Conservation (phyloP, 768 basidiomycete species). For the Pulveroboletus sp. region DNA sequence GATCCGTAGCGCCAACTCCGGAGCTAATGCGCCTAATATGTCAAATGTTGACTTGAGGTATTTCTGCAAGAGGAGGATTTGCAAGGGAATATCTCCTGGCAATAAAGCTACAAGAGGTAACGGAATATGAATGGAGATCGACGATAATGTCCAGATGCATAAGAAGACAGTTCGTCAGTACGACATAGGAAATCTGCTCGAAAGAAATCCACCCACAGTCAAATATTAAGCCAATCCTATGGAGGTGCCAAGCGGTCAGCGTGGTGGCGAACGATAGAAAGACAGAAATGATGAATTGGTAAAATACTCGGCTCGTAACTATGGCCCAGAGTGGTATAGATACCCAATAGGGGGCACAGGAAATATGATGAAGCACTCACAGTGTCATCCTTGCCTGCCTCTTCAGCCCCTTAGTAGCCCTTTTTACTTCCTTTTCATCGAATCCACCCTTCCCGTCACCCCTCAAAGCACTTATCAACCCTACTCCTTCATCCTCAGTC, state of each 20-base stretch:
- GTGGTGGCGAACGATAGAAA: not conserved
- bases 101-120: slow-evolving; percentile 50
- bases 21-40: slow-evolving; percentile 66
- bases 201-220: slow-evolving; percentile 18
- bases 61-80: slow-evolving; percentile 80
- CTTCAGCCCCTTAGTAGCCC: slow-evolving; percentile 54
- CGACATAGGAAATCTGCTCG: not conserved
- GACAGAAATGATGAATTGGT: not conserved
- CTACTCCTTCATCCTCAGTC: slow-evolving; percentile 42
- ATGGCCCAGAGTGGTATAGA: not conserved
- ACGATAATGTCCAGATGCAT: not conserved
- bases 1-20: slow-evolving; percentile 59
- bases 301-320: not conserved
- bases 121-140: slow-evolving; percentile 8
- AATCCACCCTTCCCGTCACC: slow-evolving; percentile 51
- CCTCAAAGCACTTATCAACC: slow-evolving; percentile 44
- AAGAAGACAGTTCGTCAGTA: slow-evolving; percentile 6
- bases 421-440: slow-evolving; percentile 65
- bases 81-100: slow-evolving; percentile 80
- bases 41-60: slow-evolving; percentile 82
- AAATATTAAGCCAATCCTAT: slow-evolving; percentile 28
- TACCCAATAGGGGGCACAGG: not conserved
- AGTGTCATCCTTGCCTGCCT: slow-evolving; percentile 69
- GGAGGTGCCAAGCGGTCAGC: slow-evolving; percentile 1
- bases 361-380: slow-evolving; percentile 40